Evolutionary conservation across 768 basidiomycete genomes (phyloP).

Genomic region (Clavaria fumosa): DNA sequence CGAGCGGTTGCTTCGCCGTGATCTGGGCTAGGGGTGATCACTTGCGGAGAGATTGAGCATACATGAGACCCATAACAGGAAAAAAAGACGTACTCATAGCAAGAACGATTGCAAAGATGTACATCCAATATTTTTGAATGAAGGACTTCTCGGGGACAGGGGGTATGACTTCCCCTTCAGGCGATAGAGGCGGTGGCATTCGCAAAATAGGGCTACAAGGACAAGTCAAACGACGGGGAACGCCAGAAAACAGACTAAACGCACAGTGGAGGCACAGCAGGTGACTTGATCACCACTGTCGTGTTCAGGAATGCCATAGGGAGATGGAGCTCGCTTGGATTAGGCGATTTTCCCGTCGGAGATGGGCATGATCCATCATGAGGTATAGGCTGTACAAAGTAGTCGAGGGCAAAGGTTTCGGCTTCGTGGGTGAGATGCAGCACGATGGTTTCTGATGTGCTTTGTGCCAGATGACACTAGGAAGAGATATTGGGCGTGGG

Average conservation of each 20-base stretch:
- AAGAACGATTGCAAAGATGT: conserved; percentile 43
- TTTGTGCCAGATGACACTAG: conserved; percentile 53
- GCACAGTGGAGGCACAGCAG: conserved; percentile 44
- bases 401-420: conserved; percentile 51
- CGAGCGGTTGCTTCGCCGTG: too few species aligned
- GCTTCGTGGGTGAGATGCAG: conserved; percentile 35
- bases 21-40: too few species aligned
- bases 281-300: too few species aligned
- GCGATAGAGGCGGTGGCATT: conserved; percentile 36
- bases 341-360: conserved; percentile 10
- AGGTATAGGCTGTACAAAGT: conserved; percentile 55
- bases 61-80: too few species aligned
- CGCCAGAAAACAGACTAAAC: too few species aligned
- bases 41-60: too few species aligned
- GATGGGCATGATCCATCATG: conserved; percentile 51
- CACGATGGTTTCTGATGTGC: conserved; percentile 38
- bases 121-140: conserved; percentile 86
- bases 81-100: conserved; percentile 46
- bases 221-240: conserved; percentile 7
- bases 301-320: conserved; percentile 28
- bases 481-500: neutral
- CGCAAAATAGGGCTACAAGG: conserved; percentile 49
- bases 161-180: conserved; percentile 47
- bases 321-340: conserved; percentile 31
- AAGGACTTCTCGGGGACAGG: conserved; percentile 61